A percentile compares a stretch with the other conserved stretches of the same genome.
phyloP scores from a whole-genome alignment of 2,329 filamentous ascomycete genomes.

The Penicillium sp. region DNA sequence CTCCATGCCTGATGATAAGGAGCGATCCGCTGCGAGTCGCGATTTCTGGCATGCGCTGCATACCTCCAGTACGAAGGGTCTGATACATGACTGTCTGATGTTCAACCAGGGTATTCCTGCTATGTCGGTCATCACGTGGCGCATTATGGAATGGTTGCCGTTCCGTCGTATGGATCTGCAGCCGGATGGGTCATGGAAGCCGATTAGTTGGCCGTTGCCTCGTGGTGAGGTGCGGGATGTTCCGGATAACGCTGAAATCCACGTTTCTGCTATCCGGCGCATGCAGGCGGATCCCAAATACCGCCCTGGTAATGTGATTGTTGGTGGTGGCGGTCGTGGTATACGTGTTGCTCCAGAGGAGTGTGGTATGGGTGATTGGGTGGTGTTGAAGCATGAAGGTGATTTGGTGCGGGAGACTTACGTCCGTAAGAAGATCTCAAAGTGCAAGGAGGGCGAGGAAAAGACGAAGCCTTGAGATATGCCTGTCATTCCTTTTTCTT shows the following conservation, averaged over 20 bases:
- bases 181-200: conserved; percentile 70
- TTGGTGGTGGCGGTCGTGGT: conserved; percentile 74
- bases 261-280: conserved; percentile 70
- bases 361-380: conserved; percentile 70
- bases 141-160: conserved; percentile 76
- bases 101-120: conserved; percentile 59
- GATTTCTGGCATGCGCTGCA: conserved; percentile 60
- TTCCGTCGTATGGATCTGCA: conserved; percentile 78
- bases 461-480: conserved; percentile 1
- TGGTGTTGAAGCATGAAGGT: conserved; percentile 60
- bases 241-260: conserved; percentile 65
- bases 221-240: conserved; percentile 76
- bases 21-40: conserved; percentile 27
- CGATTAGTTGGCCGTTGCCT: conserved; percentile 76
- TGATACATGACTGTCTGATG: conserved; percentile 68
- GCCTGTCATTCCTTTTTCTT: background rate
- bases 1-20: conserved; percentile 18
- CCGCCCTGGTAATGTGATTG: conserved; percentile 73
- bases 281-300: conserved; percentile 64
- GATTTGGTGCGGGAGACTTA: conserved; percentile 69
- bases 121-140: conserved; percentile 65
- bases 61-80: conserved; percentile 51
- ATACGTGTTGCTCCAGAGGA: conserved; percentile 58
- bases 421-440: conserved; percentile 44
- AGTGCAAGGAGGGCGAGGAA: conserved; percentile 26